phyloP scores from a whole-genome alignment of 768 basidiomycete genomes.

The Fomitopsis pulvina region DNA sequence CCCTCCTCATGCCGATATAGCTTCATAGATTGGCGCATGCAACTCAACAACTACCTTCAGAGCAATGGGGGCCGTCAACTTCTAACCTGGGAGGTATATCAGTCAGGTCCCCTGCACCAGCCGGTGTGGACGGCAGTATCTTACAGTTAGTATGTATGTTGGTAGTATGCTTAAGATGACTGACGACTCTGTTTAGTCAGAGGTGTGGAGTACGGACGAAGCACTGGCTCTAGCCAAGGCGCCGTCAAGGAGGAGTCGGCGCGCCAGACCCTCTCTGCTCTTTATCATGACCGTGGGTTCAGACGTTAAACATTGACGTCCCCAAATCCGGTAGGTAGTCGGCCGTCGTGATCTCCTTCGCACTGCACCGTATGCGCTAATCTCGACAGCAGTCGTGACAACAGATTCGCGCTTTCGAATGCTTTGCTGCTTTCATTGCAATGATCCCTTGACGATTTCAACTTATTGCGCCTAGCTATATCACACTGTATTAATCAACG shows the following conservation, averaged over 20 bases:
- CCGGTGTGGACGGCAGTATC: slow-evolving; percentile 22
- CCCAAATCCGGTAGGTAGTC: neutral
- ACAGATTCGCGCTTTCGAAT: neutral
- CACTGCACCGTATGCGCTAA: neutral
- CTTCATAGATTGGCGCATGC: slow-evolving; percentile 25
- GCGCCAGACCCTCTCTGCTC: slow-evolving; percentile 15
- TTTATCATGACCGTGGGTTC: slow-evolving; percentile 13
- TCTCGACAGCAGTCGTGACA: neutral
- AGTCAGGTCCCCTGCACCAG: slow-evolving; percentile 20
- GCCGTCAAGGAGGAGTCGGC: slow-evolving; percentile 23
- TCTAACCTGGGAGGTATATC: slow-evolving; percentile 20
- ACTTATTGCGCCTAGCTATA: neutral
- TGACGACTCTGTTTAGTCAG: slow-evolving; percentile 13
- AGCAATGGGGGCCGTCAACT: slow-evolving; percentile 17
- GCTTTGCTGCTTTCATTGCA: neutral
- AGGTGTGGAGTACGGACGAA: slow-evolving; percentile 21
- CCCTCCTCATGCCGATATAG: neutral
- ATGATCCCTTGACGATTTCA: neutral
- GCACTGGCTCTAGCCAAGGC: slow-evolving; percentile 13
- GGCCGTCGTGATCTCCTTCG: slow-evolving; percentile 7
- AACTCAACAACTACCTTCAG: slow-evolving; percentile 27
- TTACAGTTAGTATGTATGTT: slow-evolving; percentile 15
- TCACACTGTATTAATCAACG: neutral
- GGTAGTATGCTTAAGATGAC: neutral
- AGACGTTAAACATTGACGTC: slow-evolving; percentile 9